phyloP scores from a whole-genome alignment of 768 basidiomycete genomes.

The Podaxis pistillaris region DNA sequence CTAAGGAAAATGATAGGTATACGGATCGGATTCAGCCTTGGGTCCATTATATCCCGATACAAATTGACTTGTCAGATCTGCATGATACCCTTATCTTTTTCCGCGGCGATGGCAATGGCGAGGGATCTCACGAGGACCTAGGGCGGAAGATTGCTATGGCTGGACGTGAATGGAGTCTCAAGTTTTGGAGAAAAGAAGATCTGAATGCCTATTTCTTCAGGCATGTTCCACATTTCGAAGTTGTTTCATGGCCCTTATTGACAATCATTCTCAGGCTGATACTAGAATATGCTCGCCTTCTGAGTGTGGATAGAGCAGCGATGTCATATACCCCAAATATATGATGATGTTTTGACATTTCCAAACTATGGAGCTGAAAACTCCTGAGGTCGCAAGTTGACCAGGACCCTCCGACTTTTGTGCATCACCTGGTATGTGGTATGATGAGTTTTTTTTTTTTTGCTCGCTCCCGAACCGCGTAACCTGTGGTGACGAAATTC shows the following conservation, averaged over 20 bases:
- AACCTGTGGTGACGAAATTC: too few species aligned
- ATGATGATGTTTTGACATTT: constrained; percentile 1
- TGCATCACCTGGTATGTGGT: too few species aligned
- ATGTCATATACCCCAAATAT: constrained; percentile 31
- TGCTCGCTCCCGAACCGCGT: too few species aligned
- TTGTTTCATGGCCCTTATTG: neutral
- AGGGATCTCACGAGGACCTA: constrained; percentile 55
- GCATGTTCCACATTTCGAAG: constrained; percentile 22
- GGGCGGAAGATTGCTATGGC: constrained; percentile 44
- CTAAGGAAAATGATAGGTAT: constrained; percentile 38
- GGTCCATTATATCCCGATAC: constrained; percentile 74
- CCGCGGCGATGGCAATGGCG: constrained; percentile 52
- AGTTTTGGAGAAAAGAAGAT: constrained; percentile 51
- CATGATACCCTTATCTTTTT: constrained; percentile 75
- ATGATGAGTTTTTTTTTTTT: too few species aligned
- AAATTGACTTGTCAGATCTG: constrained; percentile 60
- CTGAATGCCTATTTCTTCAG: constrained; percentile 50
- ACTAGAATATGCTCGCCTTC: constrained; percentile 53
- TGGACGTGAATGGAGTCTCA: constrained; percentile 50
- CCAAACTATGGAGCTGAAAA: neutral
- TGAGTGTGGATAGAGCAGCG: constrained; percentile 41
- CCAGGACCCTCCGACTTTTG: neutral
- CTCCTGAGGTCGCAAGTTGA: neutral
- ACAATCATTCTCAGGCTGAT: constrained; percentile 36
- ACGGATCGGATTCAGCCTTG: constrained; percentile 59